A percentile compares a stretch with the other conserved stretches of the same genome.
These are phyloP conservation scores for Parmelia sp. DNA, from an alignment of 495 filamentous ascomycete genomes.

Conservation along the genomic window DNA sequence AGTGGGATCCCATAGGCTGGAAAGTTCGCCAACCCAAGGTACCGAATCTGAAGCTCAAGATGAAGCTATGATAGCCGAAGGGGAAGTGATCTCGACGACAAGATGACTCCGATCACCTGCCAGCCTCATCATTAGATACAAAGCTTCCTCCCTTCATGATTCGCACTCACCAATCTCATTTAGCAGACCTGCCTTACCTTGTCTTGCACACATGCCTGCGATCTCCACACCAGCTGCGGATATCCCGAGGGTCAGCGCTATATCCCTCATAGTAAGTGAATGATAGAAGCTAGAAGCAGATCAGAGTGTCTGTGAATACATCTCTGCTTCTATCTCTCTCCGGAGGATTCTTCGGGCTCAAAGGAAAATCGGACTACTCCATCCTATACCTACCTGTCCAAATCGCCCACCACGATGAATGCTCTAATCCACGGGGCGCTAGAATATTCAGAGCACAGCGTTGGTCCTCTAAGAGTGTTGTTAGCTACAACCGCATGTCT, in stretches of 20 bases:
- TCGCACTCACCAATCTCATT: neutral
- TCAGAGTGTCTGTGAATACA: neutral
- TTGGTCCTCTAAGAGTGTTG: neutral
- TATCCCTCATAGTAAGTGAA: no score
- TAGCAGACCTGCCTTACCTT: neutral
- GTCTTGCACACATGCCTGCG: neutral
- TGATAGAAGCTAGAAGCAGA: neutral
- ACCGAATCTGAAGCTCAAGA: neutral
- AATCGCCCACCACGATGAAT: neutral
- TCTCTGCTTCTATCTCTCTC: neutral
- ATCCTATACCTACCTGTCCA: neutral
- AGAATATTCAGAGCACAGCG: neutral
- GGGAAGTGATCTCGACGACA: neutral
- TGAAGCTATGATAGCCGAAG: neutral
- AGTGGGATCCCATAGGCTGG: no score
- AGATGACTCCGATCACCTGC: neutral
- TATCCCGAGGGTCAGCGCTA: neutral
- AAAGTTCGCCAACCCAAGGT: no score
- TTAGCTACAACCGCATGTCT: neutral
- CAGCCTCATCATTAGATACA: neutral
- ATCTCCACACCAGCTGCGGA: neutral
- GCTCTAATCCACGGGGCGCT: neutral
- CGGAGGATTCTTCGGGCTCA: no score
- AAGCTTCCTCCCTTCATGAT: neutral
- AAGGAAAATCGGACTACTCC: neutral